phyloP scores from a whole-genome alignment of 306 rosid genomes.

The Pyrus pyrifolia region DNA sequence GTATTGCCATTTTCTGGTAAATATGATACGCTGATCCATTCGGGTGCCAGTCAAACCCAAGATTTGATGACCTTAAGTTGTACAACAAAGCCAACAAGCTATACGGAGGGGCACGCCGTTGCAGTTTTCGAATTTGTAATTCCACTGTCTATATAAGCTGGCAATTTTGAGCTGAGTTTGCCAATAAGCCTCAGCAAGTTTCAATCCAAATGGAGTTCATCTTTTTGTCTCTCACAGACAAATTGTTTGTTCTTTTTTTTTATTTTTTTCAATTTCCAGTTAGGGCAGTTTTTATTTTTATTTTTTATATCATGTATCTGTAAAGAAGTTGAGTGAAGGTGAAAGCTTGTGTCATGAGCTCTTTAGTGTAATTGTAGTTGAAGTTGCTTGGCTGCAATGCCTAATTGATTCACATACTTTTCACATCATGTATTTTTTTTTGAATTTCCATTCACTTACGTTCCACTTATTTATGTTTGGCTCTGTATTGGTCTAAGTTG shows the following conservation, averaged over 20 bases:
- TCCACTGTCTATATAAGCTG: conserved; percentile 5
- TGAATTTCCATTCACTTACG: not conserved
- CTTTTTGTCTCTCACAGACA: not conserved
- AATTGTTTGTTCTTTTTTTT: not conserved
- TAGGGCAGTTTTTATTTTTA: not conserved
- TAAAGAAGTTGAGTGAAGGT: not conserved
- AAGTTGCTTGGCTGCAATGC: not conserved
- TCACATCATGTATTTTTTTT: not conserved
- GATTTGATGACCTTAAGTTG: not conserved
- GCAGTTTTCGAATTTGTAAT: not conserved
- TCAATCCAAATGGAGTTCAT: not conserved
- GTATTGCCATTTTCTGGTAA: not conserved
- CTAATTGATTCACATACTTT: not conserved
- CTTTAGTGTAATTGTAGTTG: not conserved
- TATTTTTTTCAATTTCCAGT: not conserved
- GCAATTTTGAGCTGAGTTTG: not conserved
- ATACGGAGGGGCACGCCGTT: not conserved
- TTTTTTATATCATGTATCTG: not conserved
- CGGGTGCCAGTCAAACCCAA: not conserved
- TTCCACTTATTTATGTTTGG: not conserved
- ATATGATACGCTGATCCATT: not conserved
- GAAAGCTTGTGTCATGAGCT: not conserved
- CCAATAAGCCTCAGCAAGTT: not conserved
- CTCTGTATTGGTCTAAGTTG: not conserved
- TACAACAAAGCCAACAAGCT: not conserved